phyloP scores from a whole-genome alignment of 768 basidiomycete genomes.

The Tylopilus vinaceipallidus region DNA sequence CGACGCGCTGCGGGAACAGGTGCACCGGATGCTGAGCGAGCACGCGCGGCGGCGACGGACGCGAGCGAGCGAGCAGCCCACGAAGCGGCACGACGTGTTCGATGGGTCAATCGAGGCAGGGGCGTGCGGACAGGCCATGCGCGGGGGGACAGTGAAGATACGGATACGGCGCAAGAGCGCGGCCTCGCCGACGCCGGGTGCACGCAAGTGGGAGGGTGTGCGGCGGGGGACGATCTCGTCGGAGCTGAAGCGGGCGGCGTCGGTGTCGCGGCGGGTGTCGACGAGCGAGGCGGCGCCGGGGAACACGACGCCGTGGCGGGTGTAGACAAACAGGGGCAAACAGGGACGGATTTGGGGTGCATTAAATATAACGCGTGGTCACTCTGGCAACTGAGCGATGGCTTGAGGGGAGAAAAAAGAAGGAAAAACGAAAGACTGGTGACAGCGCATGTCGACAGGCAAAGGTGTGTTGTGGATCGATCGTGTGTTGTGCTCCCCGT shows the following conservation, averaged over 20 bases:
- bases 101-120: conserved; percentile 18
- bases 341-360: neutral
- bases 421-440: neutral
- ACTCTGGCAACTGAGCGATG: conserved; percentile 17
- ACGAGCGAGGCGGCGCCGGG: conserved; percentile 6
- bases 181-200: conserved; percentile 22
- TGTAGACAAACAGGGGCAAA: conserved; percentile 22
- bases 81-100: conserved; percentile 28
- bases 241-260: conserved; percentile 29
- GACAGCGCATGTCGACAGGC: neutral
- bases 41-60: conserved; percentile 19
- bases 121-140: neutral
- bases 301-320: too few species aligned
- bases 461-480: neutral
- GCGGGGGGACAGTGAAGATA: conserved; percentile 5
- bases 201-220: conserved; percentile 4
- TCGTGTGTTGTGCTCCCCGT: neutral
- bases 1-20: conserved; percentile 18
- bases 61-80: conserved; percentile 17
- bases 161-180: conserved; percentile 15
- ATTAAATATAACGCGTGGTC: conserved; percentile 1
- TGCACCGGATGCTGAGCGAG: conserved; percentile 21
- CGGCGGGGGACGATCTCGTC: conserved; percentile 29
- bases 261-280: conserved; percentile 25
- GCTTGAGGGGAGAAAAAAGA: neutral